A percentile compares a stretch with the other conserved stretches of the same genome.
Evolutionary conservation across 2,329 filamentous ascomycete species (phyloP).

Genomic region (Leptodontidium sp.): DNA sequence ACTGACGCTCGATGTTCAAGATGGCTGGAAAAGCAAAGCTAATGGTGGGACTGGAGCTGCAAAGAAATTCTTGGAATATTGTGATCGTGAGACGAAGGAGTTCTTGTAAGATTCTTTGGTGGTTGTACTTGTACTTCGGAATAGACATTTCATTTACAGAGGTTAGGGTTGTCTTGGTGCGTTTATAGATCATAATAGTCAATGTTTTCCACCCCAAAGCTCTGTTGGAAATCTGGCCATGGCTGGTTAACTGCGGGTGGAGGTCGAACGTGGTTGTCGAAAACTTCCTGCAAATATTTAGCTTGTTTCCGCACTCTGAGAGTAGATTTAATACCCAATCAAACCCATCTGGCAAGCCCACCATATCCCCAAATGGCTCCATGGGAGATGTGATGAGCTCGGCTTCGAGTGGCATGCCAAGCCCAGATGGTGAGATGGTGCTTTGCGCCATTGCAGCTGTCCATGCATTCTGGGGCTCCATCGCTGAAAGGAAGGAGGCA

Average conservation of each 20-base stretch:
- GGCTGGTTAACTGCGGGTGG: constrained; percentile 23
- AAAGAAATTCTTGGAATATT: constrained; percentile 48
- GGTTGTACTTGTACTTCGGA: constrained; percentile 1
- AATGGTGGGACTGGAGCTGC: constrained; percentile 45
- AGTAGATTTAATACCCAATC: constrained; percentile 32
- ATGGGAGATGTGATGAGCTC: constrained; percentile 16
- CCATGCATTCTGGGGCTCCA: not conserved
- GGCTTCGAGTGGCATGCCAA: constrained; percentile 8
- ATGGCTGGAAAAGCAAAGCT: constrained; percentile 38
- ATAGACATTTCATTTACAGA: not conserved
- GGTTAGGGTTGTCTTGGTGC: not conserved
- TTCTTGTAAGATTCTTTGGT: constrained; percentile 25
- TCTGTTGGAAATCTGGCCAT: constrained; percentile 28
- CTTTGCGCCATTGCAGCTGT: not conserved
- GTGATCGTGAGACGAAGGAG: constrained; percentile 44
- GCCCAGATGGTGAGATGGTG: constrained; percentile 8
- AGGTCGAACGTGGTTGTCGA: constrained; percentile 35
- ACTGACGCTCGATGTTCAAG: constrained; percentile 34
- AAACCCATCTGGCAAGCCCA: constrained; percentile 36
- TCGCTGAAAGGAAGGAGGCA: not conserved
- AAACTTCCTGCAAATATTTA: constrained; percentile 31
- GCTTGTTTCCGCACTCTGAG: not conserved
- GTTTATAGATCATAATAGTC: constrained; percentile 25
- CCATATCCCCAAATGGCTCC: constrained; percentile 32
- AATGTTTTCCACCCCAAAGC: constrained; percentile 24